Evolutionary conservation across 1,284 basidiomycete species (phyloP), one percentile per base, ranked within the genome.

Genomic region (Malassezia brasiliensis): DNA sequence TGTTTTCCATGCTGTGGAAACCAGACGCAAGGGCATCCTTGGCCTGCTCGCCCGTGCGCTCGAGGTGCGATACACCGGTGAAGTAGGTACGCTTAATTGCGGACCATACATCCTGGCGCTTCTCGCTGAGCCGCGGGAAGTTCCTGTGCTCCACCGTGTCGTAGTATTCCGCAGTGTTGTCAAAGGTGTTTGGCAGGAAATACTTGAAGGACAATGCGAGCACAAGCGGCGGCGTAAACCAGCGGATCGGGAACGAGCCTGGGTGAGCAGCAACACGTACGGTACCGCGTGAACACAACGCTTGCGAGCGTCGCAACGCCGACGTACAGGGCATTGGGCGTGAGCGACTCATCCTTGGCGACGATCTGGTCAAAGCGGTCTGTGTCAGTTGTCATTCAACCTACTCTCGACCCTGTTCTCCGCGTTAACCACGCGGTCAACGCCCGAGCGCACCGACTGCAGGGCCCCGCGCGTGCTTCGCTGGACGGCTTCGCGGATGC

Each of bases 281-380:
- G 84, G 61, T 85, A 85, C 37, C 90, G 84, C 0, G 86, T 83
- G 53, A 94, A 75, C 64, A 96, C 85, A 53, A 87, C 88, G 1
- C 86, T 87, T 0, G 87, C 86, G 44, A 96, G 83, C 3, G 88
- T 84, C 1, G 88, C 84, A 37, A 96, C 82, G 45, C 88, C 87
- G 52, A 89, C 84, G 39, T 74, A 74, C 34, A 74, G 62, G n/a
- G 67, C 53, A 17, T 86, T 87, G 1, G 90, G 90, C 6, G 85
- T 90, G 36, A 94, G 80, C 0, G 83, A 79, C 77, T 96, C 90
- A 49, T 85, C 79, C 0, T 83, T 81, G 1, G 87, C 83, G 22
- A 87, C 77, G 65, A 94, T 81, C 17, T 30, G 41, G 25, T 41
- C 28, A 22, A 59, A 37, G 35, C 56, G 55, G 36, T 56, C 63